Percentiles rank a stretch among this genome's conserved stretches.
Conservation (phyloP, 768 basidiomycete genomes). For the Boletus patriciae region DNA sequence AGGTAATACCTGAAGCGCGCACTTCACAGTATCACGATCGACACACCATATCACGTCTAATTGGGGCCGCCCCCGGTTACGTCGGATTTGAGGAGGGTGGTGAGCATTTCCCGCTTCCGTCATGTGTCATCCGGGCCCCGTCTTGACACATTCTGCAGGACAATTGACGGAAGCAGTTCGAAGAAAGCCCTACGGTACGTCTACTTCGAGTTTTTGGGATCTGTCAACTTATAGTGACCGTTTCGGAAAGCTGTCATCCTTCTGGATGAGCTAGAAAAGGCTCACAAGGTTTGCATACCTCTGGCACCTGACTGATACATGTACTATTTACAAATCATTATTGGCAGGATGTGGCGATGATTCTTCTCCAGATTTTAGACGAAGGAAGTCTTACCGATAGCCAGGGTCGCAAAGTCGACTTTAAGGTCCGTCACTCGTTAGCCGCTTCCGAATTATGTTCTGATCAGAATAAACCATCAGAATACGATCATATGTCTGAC, state of each 20-base stretch:
- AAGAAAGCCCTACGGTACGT: constrained; percentile 54
- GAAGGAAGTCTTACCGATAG: constrained; percentile 90
- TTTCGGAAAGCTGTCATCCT: constrained; percentile 52
- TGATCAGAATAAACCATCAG: constrained; percentile 31
- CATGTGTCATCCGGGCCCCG: neutral
- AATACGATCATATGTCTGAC: constrained; percentile 93
- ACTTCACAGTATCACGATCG: constrained; percentile 77
- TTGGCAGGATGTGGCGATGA: constrained; percentile 78
- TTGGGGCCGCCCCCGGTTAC: constrained; percentile 92
- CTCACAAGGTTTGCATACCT: constrained; percentile 61
- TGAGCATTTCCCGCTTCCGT: constrained; percentile 26
- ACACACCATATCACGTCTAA: constrained; percentile 86
- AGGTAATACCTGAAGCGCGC: neutral
- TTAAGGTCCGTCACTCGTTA: constrained; percentile 53
- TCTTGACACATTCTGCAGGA: constrained; percentile 32
- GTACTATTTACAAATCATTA: neutral
- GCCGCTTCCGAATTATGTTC: neutral
- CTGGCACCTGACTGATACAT: neutral
- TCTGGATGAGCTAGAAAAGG: constrained; percentile 71
- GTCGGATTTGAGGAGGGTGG: constrained; percentile 76
- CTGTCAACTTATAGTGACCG: neutral
- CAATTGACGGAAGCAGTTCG: constrained; percentile 67
- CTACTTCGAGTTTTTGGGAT: neutral
- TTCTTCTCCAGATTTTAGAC: constrained; percentile 87
- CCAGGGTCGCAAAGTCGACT: constrained; percentile 89